Base-by-base conservation (phyloP, 2,329 filamentous ascomycete genomes). In the Penicillium sp. region DNA sequence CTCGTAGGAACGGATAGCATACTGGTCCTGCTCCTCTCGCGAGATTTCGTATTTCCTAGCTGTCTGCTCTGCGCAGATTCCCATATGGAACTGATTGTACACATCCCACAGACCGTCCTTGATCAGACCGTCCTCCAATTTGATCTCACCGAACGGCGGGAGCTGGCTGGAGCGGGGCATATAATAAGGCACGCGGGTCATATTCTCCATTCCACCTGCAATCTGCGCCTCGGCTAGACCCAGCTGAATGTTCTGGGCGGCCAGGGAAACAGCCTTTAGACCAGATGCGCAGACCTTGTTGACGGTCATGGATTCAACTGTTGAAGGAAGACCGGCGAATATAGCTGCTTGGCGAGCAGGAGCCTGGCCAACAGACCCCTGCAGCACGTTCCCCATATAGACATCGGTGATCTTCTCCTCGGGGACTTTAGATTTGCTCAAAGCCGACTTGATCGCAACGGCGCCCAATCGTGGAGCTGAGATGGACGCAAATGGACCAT, bases 271-370 rank as follows among this genome's bases (percentile, higher is more conserved):
- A 1, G 93, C 86, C 68, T 98, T 98, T 51, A 98, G 75, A 4
- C 93, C 93, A 0, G 90, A 96, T 3, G 93, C 86, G 73, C 93
- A 98, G 45, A 98, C 93, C 71, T 98, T 98, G 77, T 98, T 98
- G 68, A 98, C 84, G 11, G 93, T 97, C 35, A 85, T 83, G 23
- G 90, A 86, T 70, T 98, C 93, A 41, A 94, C 78, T 5, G 77
- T 80, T n/a, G 81, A 73, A 7, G 88, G 78, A 3, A 97, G 79
- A 2, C 90, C 90, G 3, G 93, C 88, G 60, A 94, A 91, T 45
- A 97, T 85, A 51, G 81, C 74, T 8, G 93, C 93, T 71, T 98
- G 93, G 33, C 93, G 82, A 15, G 93, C 91, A 2, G 93, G 93
- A 0, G 93, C 81, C 70, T 98, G 93, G 31, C 93, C 93, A 4